Evolutionary conservation across 2,329 filamentous ascomycete genomes (phyloP).

Genomic region (Fusarium sambucinum): DNA sequence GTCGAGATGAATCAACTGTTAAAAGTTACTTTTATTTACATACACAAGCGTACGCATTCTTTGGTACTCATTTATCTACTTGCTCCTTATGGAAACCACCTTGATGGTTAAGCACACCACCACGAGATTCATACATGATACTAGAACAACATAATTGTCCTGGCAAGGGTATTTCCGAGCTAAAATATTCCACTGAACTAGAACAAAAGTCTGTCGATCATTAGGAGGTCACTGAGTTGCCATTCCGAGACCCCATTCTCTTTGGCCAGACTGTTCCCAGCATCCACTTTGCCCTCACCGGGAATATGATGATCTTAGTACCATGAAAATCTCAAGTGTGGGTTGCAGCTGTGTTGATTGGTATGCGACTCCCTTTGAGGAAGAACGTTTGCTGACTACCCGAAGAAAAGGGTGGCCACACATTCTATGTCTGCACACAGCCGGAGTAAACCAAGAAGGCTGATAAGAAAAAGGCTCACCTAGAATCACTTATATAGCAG

Average conservation of each 20-base stretch:
- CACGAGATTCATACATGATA: background rate
- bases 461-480: background rate
- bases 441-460: slow-evolving; percentile 4
- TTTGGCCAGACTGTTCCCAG: background rate
- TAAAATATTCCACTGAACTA: background rate
- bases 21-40: rapidly evolving
- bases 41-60: no score
- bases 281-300: background rate
- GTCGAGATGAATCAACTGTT: background rate
- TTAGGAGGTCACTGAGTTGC: background rate
- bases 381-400: background rate
- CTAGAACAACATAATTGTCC: background rate
- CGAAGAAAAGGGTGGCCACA: background rate
- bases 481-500: slow-evolving; percentile 1
- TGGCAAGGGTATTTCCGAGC: rapidly evolving
- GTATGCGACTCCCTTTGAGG: background rate
- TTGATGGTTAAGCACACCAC: slow-evolving; percentile 23
- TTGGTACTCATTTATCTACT: background rate
- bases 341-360: slow-evolving; percentile 5
- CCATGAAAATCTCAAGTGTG: background rate
- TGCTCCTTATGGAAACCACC: slow-evolving; percentile 9
- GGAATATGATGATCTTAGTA: slow-evolving; percentile 8
- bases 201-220: background rate
- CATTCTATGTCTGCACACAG: slow-evolving; percentile 19
- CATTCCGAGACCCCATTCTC: background rate